Conservation (phyloP, 2,329 filamentous ascomycete genomes). For the Trichoderma gracile region DNA sequence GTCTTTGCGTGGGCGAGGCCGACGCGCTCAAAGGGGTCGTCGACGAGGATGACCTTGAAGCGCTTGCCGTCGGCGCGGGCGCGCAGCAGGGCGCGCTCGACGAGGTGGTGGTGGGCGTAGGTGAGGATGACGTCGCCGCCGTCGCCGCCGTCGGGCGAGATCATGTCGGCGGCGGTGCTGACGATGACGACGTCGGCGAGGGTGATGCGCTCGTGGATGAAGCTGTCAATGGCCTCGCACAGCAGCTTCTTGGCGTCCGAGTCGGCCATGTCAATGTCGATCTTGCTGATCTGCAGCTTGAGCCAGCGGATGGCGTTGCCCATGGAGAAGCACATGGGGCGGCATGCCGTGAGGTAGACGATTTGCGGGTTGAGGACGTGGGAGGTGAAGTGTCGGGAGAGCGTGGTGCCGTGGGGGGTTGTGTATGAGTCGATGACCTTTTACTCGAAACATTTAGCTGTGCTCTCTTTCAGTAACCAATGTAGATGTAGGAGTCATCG, state of each 20-base stretch:
- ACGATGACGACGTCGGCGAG: conserved; percentile 86
- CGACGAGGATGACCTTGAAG: conserved; percentile 83
- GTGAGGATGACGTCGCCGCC: conserved; percentile 83
- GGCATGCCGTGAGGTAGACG: conserved; percentile 87
- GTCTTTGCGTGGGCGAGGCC: conserved; percentile 65
- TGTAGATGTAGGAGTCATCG: neutral
- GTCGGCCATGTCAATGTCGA: conserved; percentile 84
- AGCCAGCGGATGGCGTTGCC: conserved; percentile 94
- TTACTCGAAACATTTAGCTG: fast-evolving
- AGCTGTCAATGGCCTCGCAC: conserved; percentile 79
- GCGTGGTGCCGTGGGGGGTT: conserved; percentile 79
- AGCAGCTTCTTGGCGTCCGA: conserved; percentile 77
- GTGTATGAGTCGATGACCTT: conserved; percentile 91
- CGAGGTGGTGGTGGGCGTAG: conserved; percentile 81
- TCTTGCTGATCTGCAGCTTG: conserved; percentile 87
- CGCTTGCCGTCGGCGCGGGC: conserved; percentile 69
- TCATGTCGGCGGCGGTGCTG: conserved; percentile 70
- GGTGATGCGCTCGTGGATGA: conserved; percentile 86
- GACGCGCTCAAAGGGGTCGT: conserved; percentile 60
- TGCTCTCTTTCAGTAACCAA: neutral
- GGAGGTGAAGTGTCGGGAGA: conserved; percentile 87
- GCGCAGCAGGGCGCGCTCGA: conserved; percentile 76
- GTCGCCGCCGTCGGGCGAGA: conserved; percentile 66
- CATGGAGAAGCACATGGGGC: conserved; percentile 96
- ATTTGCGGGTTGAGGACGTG: conserved; percentile 94